Base-by-base conservation (phyloP, 1,139 yeast species). In the Geotrichum klebahnii region DNA sequence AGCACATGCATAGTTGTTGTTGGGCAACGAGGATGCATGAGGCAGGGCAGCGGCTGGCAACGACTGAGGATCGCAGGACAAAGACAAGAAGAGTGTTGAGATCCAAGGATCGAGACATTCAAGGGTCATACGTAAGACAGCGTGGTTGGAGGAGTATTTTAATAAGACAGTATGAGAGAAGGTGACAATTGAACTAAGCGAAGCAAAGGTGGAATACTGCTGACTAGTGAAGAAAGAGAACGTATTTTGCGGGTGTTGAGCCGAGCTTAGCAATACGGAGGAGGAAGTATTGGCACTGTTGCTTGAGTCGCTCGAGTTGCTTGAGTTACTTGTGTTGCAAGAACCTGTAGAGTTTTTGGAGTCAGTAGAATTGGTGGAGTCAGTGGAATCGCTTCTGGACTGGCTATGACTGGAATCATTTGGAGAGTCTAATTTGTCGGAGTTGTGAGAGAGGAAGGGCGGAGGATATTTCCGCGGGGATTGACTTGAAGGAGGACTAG, bases 31-130 rank as follows among this genome's bases (percentile, higher is more conserved):
- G 22, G 43, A 31, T 23, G 28, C 33, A 26, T 39, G 43, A 5
- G 50, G 42, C 44, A 41, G 16, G 22, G 47, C 32, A n/a, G 33
- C 19, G 9, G 35, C 35, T 23, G 28, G 26, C 35, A 29, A 8
- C 20, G 40, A 39, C 31, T 44, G 47, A 3, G 41, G 12, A n/a
- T 36, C 41, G 28, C 36, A 23, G 23, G 22, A 19, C 14, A 48
- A 37, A n/a, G 51, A 48, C 31, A 37, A 40, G 8, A 16, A 32
- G n/a, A 48, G 23, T 28, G 44, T 32, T 14, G 36, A 23, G 44
- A 20, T 44, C 51, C 51, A 48, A 9, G 40, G 24, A 17, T 48
- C 51, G 28, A 48, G 44, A 12, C 40, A 28, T 6, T 33, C 41
- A 8, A 44, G 28, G 4, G 41, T 29, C 35, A 37, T 29, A 24